Evolutionary conservation across 352 stramenopile species (phyloP).

Genomic region (Pythium graminicola): DNA sequence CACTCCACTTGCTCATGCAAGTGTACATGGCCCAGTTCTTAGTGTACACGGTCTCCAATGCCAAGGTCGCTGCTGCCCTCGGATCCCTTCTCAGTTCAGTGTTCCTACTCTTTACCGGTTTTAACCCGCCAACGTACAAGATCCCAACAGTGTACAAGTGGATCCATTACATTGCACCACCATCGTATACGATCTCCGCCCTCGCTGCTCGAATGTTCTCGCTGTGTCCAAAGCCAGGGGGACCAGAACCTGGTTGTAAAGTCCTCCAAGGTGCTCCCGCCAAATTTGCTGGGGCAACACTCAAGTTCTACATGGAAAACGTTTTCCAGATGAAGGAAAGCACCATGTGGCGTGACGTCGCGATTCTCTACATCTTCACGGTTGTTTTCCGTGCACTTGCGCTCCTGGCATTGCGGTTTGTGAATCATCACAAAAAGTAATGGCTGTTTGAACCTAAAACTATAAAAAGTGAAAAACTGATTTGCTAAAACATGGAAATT

Average conservation of each 20-base stretch:
- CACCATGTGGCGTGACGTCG: constrained; percentile 34
- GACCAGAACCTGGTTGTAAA: constrained; percentile 27
- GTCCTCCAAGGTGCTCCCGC: constrained; percentile 19
- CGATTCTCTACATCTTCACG: constrained; percentile 30
- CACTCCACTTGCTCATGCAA: constrained; percentile 40
- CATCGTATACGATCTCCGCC: constrained; percentile 40
- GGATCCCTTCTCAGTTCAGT: constrained; percentile 40
- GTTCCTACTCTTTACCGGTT: constrained; percentile 54
- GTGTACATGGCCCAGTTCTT: constrained; percentile 46
- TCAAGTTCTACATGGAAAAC: constrained; percentile 46
- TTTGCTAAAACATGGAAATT: too few species aligned
- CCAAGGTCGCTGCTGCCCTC: constrained; percentile 30
- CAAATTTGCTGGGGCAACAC: constrained; percentile 24
- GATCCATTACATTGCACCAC: constrained; percentile 46
- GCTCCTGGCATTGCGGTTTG: constrained; percentile 23
- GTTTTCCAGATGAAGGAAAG: constrained; percentile 53
- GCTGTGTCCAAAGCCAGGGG: constrained; percentile 19
- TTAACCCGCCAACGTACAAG: constrained; percentile 39
- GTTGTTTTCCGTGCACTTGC: constrained; percentile 30
- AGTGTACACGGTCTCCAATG: constrained; percentile 38
- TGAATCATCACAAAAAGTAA: constrained; percentile 19
- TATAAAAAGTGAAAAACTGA: too few species aligned
- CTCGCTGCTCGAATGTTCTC: constrained; percentile 32
- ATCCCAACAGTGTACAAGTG: constrained; percentile 52
- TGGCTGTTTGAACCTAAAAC: neutral